Percentiles rank a stretch among this genome's conserved stretches.
Conservation (phyloP, 768 basidiomycete genomes). For the Kwoniella europaea region DNA sequence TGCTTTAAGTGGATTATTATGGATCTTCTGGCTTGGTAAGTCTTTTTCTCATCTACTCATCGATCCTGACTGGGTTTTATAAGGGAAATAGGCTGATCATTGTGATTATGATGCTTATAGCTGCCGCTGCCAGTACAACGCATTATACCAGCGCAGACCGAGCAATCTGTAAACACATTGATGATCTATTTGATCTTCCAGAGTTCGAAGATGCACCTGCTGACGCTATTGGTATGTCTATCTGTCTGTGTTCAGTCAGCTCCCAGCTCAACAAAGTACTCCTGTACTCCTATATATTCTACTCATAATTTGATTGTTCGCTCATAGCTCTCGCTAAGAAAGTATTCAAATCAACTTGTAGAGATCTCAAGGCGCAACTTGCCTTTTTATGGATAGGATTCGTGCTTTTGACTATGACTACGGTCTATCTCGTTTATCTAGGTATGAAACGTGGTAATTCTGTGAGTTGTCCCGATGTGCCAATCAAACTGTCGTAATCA, state of each 20-base stretch:
- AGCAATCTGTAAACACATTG: conserved; percentile 39
- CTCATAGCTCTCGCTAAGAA: conserved; percentile 32
- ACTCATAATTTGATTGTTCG: too few relatives aligned
- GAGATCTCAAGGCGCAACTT: conserved; percentile 39
- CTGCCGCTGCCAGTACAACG: conserved; percentile 31
- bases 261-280: too few relatives aligned
- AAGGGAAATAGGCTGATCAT: neutral
- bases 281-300: neutral
- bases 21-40: conserved; percentile 47
- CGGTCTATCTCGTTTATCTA: conserved; percentile 29
- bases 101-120: conserved; percentile 10
- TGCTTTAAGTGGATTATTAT: conserved; percentile 10
- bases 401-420: conserved; percentile 15
- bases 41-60: neutral
- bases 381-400: conserved; percentile 45
- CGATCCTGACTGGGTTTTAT: neutral
- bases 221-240: conserved; percentile 25
- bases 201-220: conserved; percentile 31
- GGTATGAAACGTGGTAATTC: conserved; percentile 12
- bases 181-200: conserved; percentile 38
- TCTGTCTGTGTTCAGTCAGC: too few relatives aligned
- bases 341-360: conserved; percentile 33
- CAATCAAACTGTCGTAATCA: neutral
- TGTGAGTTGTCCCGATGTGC: conserved; percentile 15
- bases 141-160: conserved; percentile 28